These are phyloP conservation scores for Xylariaceae sp. DNA, from an alignment of 2,329 filamentous ascomycete genomes.

Conservation along the genomic window DNA sequence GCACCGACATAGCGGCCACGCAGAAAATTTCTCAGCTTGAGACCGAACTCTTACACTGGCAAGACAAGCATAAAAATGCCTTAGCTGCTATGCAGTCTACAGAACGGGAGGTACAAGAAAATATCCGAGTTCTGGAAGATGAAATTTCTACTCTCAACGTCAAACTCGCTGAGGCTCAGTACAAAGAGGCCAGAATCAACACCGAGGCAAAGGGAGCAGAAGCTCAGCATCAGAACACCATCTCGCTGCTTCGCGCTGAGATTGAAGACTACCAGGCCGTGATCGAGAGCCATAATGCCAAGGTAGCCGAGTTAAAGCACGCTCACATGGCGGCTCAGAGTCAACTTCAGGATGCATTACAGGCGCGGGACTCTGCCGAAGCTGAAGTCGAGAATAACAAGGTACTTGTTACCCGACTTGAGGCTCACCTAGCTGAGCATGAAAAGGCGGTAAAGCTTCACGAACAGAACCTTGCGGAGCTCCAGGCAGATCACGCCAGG, in stretches of 20 bases:
- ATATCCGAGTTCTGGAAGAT: conserved; percentile 66
- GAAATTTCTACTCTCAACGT: conserved; percentile 51
- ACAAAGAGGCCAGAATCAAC: conserved; percentile 35
- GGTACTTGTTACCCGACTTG: conserved; percentile 47
- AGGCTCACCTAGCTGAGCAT: conserved; percentile 56
- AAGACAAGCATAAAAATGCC: conserved; percentile 66
- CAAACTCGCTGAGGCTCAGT: conserved; percentile 41
- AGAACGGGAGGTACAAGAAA: conserved; percentile 66
- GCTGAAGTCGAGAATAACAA: conserved; percentile 43
- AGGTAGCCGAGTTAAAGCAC: conserved; percentile 68
- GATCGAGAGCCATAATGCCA: conserved; percentile 62
- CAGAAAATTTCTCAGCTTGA: conserved; percentile 63
- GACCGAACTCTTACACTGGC: conserved; percentile 67
- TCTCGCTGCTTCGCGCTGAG: conserved; percentile 62
- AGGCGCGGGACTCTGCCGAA: conserved; percentile 50
- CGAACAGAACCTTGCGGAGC: conserved; percentile 45
- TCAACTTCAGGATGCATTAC: conserved; percentile 62
- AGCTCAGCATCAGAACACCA: conserved; percentile 53
- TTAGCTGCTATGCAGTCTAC: conserved; percentile 66
- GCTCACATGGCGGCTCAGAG: conserved; percentile 60
- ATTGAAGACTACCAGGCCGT: conserved; percentile 76
- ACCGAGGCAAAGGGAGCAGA: conserved; percentile 46
- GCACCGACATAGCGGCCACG: conserved; percentile 32
- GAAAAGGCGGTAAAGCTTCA: conserved; percentile 52
- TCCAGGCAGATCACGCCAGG: conserved; percentile 46